Evolutionary conservation across 2,329 filamentous ascomycete species (phyloP), one percentile per base, ranked within the genome.

Genomic region (Arthrobotrys megalospora): DNA sequence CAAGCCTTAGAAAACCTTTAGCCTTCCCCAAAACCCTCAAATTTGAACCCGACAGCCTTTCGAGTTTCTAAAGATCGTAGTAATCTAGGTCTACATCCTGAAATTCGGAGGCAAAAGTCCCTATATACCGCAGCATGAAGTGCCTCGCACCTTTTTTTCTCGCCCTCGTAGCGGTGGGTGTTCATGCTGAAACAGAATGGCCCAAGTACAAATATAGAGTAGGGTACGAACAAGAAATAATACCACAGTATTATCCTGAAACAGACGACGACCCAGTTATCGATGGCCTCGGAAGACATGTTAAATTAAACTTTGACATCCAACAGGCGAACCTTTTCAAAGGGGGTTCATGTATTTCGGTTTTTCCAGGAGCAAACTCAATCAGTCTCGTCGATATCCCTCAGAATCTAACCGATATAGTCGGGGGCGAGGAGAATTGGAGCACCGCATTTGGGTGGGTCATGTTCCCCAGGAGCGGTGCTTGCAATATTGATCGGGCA

Each of bases 371-470:
- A 6, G 72, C 72, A 1, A 65, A 69, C 19, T 47, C 71, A 7
- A 41, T 76, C 21, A 24, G 48, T 8, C 19, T 76, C 3, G 6
- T 36, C 0, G 64, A 69, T 11, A 12, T 69, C 14, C 71, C 71
- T 3, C 0, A 36, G 8, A 36, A 65, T 8, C 36, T 72, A 1
- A 1, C 32, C 8, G 38, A 45, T 6, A 43, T 69, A 6, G 38
- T 50, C 32, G 11, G 16, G 52, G 19, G 5, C 52, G 58, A 41
- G 12, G 34, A 24, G 16, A 34, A 8, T 6, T 60, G 34, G 7
- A 47, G 28, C 32, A 55, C 36, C 7, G 11, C 41, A 7, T 76
- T 70, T 58, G 72, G 72, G 1, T 76, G 72, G 72, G 34, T 76
- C 43, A 70, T 76, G 66, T 76, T 70, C 12, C 72, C 65, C 0